A percentile compares a stretch with the other conserved stretches of the same genome.
phyloP scores from a whole-genome alignment of 768 basidiomycete genomes.

The Podaxis rugospora region DNA sequence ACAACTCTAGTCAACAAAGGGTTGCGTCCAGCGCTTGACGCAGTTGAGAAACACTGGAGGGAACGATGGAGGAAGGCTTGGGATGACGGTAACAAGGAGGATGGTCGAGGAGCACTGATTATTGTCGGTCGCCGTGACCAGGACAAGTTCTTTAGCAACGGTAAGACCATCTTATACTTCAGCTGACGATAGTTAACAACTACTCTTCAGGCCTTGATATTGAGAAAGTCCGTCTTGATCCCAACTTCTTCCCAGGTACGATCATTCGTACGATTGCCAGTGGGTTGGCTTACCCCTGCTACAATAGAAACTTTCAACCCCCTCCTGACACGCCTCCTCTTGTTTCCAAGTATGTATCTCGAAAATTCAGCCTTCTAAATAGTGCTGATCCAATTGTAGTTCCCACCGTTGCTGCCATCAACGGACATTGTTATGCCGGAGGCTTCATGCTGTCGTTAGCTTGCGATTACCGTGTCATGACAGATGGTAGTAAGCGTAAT shows the following conservation, averaged over 20 bases:
- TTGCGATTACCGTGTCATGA: constrained; percentile 91
- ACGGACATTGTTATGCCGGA: constrained; percentile 84
- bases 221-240: constrained; percentile 43
- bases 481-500: constrained; percentile 68
- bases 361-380: neutral
- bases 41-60: constrained; percentile 71
- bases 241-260: constrained; percentile 63
- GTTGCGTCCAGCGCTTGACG: constrained; percentile 66
- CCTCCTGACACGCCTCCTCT: constrained; percentile 59
- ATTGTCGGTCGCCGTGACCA: constrained; percentile 72
- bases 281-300: constrained; percentile 5
- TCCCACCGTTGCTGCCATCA: constrained; percentile 74
- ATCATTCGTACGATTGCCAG: neutral
- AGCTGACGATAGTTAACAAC: neutral
- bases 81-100: constrained; percentile 40
- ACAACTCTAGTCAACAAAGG: constrained; percentile 51
- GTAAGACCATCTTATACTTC: constrained; percentile 26
- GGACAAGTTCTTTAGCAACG: constrained; percentile 89
- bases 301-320: constrained; percentile 69
- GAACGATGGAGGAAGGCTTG: constrained; percentile 41
- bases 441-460: constrained; percentile 74
- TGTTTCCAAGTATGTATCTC: constrained; percentile 65
- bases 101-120: constrained; percentile 66
- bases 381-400: constrained; percentile 36
- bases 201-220: constrained; percentile 60